Evolutionary conservation across 176 grass and related monocot species (phyloP).

Genomic region (Luzula sylvatica): DNA sequence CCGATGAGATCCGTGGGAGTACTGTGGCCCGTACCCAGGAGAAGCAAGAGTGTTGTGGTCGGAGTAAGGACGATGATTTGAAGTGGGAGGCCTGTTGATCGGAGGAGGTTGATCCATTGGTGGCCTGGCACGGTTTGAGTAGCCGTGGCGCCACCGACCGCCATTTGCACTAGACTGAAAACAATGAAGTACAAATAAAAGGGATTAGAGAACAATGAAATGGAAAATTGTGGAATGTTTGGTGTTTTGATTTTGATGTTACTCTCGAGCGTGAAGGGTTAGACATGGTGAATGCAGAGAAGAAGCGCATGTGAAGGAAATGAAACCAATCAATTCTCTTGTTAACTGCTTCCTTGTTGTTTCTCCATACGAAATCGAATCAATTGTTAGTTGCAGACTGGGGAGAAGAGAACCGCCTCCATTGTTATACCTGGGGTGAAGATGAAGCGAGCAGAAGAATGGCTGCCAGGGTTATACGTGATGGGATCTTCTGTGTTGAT

Average conservation of each 20-base stretch:
- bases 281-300: background rate
- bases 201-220: background rate
- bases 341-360: no score
- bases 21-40: background rate
- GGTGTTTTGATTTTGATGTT: background rate
- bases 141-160: background rate
- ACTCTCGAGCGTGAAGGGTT: constrained; percentile 6
- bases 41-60: background rate
- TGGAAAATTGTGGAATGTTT: background rate
- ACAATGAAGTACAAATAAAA: background rate
- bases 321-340: no score
- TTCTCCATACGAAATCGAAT: no score
- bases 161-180: constrained; percentile 9
- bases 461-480: no score
- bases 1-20: background rate
- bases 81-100: background rate
- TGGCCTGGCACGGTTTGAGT: background rate
- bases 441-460: no score
- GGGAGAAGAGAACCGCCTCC: no score
- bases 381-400: no score
- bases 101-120: background rate
- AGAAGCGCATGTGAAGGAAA: constrained; percentile 19
- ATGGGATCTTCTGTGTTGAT: no score
- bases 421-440: no score
- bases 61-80: background rate